Conservation (phyloP, 2,329 filamentous ascomycete species). For the Botryotinia calthae region DNA sequence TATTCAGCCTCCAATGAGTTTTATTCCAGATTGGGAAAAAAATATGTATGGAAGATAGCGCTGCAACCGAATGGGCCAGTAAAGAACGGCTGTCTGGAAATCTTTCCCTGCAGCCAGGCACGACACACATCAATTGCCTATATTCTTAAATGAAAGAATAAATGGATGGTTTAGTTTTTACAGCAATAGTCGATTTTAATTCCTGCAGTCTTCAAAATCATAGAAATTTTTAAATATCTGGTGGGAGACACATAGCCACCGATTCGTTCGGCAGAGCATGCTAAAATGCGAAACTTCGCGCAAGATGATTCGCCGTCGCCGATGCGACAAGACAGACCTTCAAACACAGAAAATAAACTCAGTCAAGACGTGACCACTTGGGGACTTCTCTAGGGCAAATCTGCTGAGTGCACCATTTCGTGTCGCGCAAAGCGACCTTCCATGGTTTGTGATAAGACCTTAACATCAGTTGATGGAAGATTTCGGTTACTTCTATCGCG, state of each 20-base stretch:
- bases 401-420: neutral
- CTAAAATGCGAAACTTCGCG: neutral
- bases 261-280: neutral
- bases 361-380: neutral
- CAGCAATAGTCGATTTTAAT: neutral
- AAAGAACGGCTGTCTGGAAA: no score
- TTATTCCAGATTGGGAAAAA: fast-evolving
- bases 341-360: neutral
- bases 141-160: no score
- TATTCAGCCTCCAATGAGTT: neutral
- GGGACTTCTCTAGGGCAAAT: neutral
- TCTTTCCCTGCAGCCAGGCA: no score
- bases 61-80: neutral
- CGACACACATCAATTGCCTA: no score
- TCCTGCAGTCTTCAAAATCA: neutral
- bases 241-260: neutral
- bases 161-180: neutral
- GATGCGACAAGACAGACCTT: neutral
- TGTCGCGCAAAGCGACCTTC: neutral
- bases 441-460: neutral
- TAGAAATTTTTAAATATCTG: no score
- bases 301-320: neutral
- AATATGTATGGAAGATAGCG: neutral
- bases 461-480: neutral
- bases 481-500: neutral